Evolutionary conservation across 352 stramenopile species (phyloP), one percentile per base, ranked within the genome.

Genomic region (Phytophthora agathidicida): DNA sequence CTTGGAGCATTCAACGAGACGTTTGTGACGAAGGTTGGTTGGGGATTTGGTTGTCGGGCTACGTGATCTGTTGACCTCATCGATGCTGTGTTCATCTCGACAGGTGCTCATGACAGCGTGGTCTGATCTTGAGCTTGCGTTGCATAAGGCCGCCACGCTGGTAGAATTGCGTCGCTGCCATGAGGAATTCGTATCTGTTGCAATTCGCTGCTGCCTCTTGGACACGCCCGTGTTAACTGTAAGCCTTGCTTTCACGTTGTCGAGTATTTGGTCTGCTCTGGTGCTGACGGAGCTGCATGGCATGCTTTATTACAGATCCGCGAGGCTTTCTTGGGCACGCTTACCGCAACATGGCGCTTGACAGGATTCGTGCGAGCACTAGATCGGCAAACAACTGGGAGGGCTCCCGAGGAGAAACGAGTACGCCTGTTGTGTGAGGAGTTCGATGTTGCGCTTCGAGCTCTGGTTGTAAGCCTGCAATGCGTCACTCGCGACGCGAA

Each of bases 1-100:
- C 55, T 86, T 1, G 31, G 47, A 42, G 75, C 70, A 27, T 82
- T 84, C 39, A 83, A 78, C 33, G 75, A 80, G 47, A 63, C 65
- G 22, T 84, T 88, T 50, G 60, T 60, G 14, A 73, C 68, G 11
- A 72, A 73, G 56, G 75, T 85, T 56, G 8, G 49, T 37, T 14
- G 0, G 10, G 10, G 14, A 5, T 13, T 26, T 38, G 30, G n/a
- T n/a, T n/a, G n/a, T n/a, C n/a, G n/a, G n/a, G n/a, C n/a, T n/a
- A n/a, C n/a, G n/a, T n/a, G n/a, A n/a, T n/a, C 16, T 24, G 26
- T 11, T 53, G 26, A 17, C 9, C 27, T 13, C 16, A 24, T 22
- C 35, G 2, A 36, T 10, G 31, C 19, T 60, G 16, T 68, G 28
- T 47, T 13, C 17, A 30, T 32, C 17, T 3, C 13, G 19, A 24